Evolutionary conservation across 305 asterid species (phyloP).

Genomic region (Plantago lanceolata): DNA sequence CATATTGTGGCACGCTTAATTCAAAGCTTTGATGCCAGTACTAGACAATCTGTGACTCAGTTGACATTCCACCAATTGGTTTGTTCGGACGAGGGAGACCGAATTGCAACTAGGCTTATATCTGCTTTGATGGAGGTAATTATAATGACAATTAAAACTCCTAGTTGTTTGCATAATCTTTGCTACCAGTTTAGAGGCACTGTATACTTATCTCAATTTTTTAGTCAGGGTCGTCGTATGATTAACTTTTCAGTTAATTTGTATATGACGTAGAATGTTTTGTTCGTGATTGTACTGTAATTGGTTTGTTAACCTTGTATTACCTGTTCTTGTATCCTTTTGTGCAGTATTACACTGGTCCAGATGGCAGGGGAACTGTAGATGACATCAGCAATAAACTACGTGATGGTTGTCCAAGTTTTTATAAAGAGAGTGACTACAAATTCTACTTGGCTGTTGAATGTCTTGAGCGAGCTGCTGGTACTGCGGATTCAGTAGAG

Average conservation of each 20-base stretch:
- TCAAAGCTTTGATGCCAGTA: constrained; percentile 65
- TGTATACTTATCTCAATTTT: constrained; percentile 4
- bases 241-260: constrained; percentile 1
- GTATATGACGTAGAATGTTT: not conserved
- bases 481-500: constrained; percentile 62
- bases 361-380: constrained; percentile 97
- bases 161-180: not conserved
- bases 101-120: constrained; percentile 75
- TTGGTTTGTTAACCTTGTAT: constrained; percentile 1
- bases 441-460: constrained; percentile 94
- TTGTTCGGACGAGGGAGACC: constrained; percentile 87
- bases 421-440: constrained; percentile 83
- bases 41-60: constrained; percentile 61
- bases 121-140: constrained; percentile 94
- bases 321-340: constrained; percentile 29
- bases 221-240: constrained; percentile 6
- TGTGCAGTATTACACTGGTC: constrained; percentile 91
- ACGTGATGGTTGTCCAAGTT: constrained; percentile 94
- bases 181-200: not conserved
- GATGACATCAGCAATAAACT: constrained; percentile 85
- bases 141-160: constrained; percentile 13
- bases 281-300: not conserved
- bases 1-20: constrained; percentile 72
- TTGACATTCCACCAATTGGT: constrained; percentile 86
- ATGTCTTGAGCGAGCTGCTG: constrained; percentile 90